Conservation (phyloP, 2,329 filamentous ascomycete genomes). For the Sporothrix dimorphospora region DNA sequence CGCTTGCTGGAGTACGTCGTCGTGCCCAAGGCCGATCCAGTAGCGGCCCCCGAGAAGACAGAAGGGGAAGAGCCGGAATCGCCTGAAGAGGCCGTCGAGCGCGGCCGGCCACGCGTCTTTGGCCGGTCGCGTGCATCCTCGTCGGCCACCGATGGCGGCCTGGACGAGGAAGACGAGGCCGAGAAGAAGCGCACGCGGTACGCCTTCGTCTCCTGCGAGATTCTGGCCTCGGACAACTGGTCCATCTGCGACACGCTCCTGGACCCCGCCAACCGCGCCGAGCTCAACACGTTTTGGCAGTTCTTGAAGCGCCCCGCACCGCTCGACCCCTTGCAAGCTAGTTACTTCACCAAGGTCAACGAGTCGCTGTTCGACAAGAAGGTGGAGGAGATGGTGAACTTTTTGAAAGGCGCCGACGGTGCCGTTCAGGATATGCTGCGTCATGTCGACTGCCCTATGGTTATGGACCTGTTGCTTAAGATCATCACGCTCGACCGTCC, state of each 20-base stretch:
- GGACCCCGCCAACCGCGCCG: conserved; percentile 67
- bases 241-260: conserved; percentile 92
- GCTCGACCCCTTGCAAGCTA: conserved; percentile 89
- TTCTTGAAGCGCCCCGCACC: conserved; percentile 84
- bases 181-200: conserved; percentile 94
- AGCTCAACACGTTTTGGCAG: conserved; percentile 85
- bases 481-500: conserved; percentile 95
- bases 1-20: conserved; percentile 89
- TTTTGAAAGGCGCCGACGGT: conserved; percentile 81
- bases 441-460: conserved; percentile 95
- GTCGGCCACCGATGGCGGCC: conserved; percentile 48
- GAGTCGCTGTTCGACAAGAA: conserved; percentile 97
- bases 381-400: conserved; percentile 92
- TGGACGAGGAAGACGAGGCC: conserved; percentile 68
- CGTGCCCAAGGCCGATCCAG: conserved; percentile 68
- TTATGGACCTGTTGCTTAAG: conserved; percentile 96
- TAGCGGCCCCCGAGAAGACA: conserved; percentile 53
- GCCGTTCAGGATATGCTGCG: conserved; percentile 84
- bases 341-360: conserved; percentile 98
- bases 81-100: conserved; percentile 37
- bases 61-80: conserved; percentile 38
- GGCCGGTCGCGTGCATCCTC: conserved; percentile 59
- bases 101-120: conserved; percentile 52
- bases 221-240: conserved; percentile 95
- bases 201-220: conserved; percentile 89